These are phyloP conservation scores for Fusarium stilboides DNA, from an alignment of 2,329 filamentous ascomycete genomes.

Conservation along the genomic window DNA sequence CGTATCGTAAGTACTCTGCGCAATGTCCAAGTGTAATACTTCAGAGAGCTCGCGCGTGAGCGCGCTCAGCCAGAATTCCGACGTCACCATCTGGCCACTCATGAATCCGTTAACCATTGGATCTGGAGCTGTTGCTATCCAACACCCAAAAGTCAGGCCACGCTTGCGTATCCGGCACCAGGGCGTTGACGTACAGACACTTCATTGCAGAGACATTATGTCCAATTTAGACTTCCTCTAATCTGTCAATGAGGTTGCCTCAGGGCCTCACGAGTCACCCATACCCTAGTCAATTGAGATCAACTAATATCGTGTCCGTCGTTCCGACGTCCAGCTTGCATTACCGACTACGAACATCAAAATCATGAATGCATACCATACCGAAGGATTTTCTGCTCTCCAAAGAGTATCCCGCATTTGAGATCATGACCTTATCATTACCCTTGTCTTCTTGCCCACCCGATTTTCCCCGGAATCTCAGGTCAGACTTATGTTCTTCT, in stretches of 20 bases:
- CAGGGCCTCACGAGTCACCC: not conserved
- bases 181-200: constrained; percentile 27
- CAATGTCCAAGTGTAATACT: constrained; percentile 4
- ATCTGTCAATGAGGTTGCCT: constrained; percentile 10
- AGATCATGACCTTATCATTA: constrained; percentile 14
- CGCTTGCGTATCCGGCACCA: constrained; percentile 36
- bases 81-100: constrained; percentile 49
- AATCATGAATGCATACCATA: constrained; percentile 8
- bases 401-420: constrained; percentile 9
- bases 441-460: constrained; percentile 30
- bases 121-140: constrained; percentile 36
- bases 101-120: constrained; percentile 23
- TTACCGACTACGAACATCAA: constrained; percentile 10
- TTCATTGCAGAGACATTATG: constrained; percentile 25
- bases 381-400: constrained; percentile 3
- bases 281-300: constrained; percentile 22
- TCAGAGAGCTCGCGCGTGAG: constrained; percentile 17
- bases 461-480: constrained; percentile 46
- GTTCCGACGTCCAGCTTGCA: constrained; percentile 11
- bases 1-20: constrained; percentile 4
- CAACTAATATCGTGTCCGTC: constrained; percentile 2
- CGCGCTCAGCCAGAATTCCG: constrained; percentile 39
- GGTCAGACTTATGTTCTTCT: constrained; percentile 15
- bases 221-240: constrained; percentile 9
- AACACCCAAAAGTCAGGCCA: constrained; percentile 46